Evolutionary conservation across 2,329 filamentous ascomycete genomes (phyloP).

Genomic region (Aspergillus persii): DNA sequence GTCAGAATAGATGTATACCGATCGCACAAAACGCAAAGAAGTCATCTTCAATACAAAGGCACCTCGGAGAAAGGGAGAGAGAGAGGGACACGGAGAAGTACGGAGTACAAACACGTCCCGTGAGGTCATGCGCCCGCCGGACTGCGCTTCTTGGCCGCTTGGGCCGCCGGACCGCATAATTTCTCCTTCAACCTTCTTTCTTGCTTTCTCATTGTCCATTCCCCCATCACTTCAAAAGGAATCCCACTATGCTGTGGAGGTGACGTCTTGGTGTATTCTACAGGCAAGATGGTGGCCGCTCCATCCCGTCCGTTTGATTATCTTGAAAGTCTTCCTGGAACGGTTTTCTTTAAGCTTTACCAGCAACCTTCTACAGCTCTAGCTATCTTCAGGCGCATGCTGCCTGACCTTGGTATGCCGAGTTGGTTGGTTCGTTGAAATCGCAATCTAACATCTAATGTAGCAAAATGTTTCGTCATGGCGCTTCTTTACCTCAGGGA

Average conservation of each 20-base stretch:
- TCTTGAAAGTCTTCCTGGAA: conserved; percentile 85
- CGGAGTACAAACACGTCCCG: conserved; percentile 2
- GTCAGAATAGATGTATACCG: conserved; percentile 47
- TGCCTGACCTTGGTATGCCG: conserved; percentile 76
- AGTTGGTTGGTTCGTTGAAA: background rate
- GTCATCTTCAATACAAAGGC: conserved; percentile 40
- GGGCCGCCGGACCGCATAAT: conserved; percentile 25
- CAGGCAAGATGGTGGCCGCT: conserved; percentile 52
- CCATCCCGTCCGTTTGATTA: conserved; percentile 74
- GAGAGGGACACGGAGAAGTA: conserved; percentile 1
- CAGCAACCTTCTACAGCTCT: conserved; percentile 93
- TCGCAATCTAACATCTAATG: conserved; percentile 2
- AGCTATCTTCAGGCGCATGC: conserved; percentile 95
- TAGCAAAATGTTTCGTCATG: conserved; percentile 95
- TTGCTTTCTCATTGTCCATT: conserved; percentile 11
- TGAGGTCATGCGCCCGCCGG: conserved; percentile 23
- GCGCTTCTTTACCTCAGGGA: conserved; percentile 85
- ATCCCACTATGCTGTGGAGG: conserved; percentile 24
- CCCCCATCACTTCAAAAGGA: conserved; percentile 7
- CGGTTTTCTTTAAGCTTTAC: conserved; percentile 88
- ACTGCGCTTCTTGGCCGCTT: conserved; percentile 30
- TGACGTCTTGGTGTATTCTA: conserved; percentile 19
- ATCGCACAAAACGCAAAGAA: conserved; percentile 62
- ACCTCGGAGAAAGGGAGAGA: background rate
- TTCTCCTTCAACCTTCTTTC: conserved; percentile 1